Evolutionary conservation across 2,329 filamentous ascomycete genomes (phyloP), one percentile per base, ranked within the genome.

Genomic region (Colletotrichum lentis): DNA sequence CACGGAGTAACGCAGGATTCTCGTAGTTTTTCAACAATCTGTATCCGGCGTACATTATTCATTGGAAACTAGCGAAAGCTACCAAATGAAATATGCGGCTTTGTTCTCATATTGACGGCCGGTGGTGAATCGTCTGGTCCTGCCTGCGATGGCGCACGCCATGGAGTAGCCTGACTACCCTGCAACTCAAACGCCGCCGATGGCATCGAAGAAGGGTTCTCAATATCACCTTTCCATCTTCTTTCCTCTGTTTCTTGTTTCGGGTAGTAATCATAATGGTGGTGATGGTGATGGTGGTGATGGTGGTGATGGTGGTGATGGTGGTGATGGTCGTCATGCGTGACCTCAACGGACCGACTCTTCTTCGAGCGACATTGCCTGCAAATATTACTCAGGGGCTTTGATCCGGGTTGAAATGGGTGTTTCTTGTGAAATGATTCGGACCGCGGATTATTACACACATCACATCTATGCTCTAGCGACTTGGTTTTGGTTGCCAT

Each of bases 331-430:
- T 11, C 22, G 46, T 22, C 46, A 47, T 43, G 41, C 16, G 4
- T 43, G 12, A 43, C 41, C 14, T 18, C 4, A 14, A 43, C 7
- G n/a, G 22, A 47, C 18, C 20, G n/a, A 4, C 20, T 24, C 18
- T 47, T 47, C n/a, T 47, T 20, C 46, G 46, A 47, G 46, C 46
- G 46, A 24, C 46, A 47, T 47, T 14, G 46, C 46, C 46, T 47
- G 46, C 46, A 47, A 11, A 47, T 47, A 24, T 12, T 24, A 47
- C 46, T 47, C n/a, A 47, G 46, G 22, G 46, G 46, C 12, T 20
- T 14, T 20, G 46, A 47, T 10, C 46, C 46, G 12, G 46, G 46
- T 20, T 47, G 46, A 20, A 47, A 11, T 24, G 46, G 46, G 12
- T 47, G 46, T 47, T 6, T 47, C n/a, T 14, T 24, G 46, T 47